Percentiles rank a stretch among this genome's conserved stretches.
These are phyloP conservation scores for Apiospora sp. DNA, from an alignment of 2,329 filamentous ascomycete species.

Conservation along the genomic window DNA sequence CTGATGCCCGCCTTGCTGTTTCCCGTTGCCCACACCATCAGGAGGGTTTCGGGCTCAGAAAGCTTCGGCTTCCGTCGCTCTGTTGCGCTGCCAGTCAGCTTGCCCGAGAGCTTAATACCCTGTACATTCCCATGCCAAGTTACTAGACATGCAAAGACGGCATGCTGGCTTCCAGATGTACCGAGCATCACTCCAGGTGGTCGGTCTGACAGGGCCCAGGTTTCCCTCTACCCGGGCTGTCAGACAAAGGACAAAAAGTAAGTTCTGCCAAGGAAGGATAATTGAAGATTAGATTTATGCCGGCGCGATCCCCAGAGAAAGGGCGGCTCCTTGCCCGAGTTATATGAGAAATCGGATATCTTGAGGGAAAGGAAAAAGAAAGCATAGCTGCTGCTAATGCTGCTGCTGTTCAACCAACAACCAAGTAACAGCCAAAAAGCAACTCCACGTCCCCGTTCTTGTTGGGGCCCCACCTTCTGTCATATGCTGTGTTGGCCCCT, in stretches of 20 bases:
- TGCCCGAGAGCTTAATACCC: background rate
- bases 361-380: background rate
- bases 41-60: background rate
- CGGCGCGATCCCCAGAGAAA: background rate
- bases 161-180: background rate
- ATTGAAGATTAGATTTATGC: conserved; percentile 21
- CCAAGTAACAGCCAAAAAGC: conserved; percentile 12
- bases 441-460: conserved; percentile 9
- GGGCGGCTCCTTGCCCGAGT: conserved; percentile 6
- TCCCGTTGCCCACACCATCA: background rate
- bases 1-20: conserved; percentile 22
- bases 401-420: background rate
- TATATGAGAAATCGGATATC: conserved; percentile 12
- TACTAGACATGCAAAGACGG: background rate
- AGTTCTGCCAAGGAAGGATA: conserved; percentile 2
- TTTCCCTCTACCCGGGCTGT: background rate
- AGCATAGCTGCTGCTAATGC: background rate
- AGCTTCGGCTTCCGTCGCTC: conserved; percentile 11
- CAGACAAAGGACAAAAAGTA: background rate
- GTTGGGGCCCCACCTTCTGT: conserved; percentile 16
- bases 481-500: conserved; percentile 19
- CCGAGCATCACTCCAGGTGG: background rate
- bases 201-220: background rate
- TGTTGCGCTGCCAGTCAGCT: background rate
- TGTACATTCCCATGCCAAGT: background rate